Base-by-base conservation (phyloP, 225 moss, liverwort and hornwort species). In the Climacium dendroides region DNA sequence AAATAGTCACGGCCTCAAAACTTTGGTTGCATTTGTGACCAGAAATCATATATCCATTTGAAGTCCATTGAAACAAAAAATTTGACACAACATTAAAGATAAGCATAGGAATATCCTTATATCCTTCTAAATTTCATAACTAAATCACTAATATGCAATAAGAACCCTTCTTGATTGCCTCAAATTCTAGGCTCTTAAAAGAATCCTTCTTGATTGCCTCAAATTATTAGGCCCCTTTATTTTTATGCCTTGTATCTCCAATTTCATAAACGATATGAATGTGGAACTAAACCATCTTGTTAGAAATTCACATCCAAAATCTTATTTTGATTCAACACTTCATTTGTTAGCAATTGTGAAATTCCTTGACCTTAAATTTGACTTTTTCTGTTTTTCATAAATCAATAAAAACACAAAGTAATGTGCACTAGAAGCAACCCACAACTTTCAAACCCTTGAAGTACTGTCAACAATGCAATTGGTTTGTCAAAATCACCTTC, bases 241-340 rank as follows among this genome's bases (percentile, higher is more conserved):
- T 66, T n/a, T 20, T 19, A 22, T 4, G 11, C n/a, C 9, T 66
- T 22, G 22, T n/a, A 20, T n/a, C 4, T n/a, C n/a, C n/a, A n/a
- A n/a, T n/a, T 20, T 66, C 2, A 66, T n/a, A n/a, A 66, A n/a
- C 22, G 20, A 20, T 22, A 1, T 22, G 6, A 12, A n/a, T n/a
- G 0, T 66, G 2, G 3, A 34, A 63, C 5, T 63, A 66, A 6
- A 19, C 22, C 22, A n/a, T 66, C 7, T 11, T n/a, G 0, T 12
- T 19, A 22, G 22, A 66, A 66, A 6, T 6, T 66, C 12, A 22
- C 9, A n/a, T n/a, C 4, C 11, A n/a, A 22, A 62, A n/a, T n/a
- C 4, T 66, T 22, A 0, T 19, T 1, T n/a, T n/a, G 20, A 65
- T n/a, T 5, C 11, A 65, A n/a, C 1, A n/a, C 3, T n/a, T n/a